phyloP scores from a whole-genome alignment of 1,284 basidiomycete genomes.

The Ceratobasidium sp. region DNA sequence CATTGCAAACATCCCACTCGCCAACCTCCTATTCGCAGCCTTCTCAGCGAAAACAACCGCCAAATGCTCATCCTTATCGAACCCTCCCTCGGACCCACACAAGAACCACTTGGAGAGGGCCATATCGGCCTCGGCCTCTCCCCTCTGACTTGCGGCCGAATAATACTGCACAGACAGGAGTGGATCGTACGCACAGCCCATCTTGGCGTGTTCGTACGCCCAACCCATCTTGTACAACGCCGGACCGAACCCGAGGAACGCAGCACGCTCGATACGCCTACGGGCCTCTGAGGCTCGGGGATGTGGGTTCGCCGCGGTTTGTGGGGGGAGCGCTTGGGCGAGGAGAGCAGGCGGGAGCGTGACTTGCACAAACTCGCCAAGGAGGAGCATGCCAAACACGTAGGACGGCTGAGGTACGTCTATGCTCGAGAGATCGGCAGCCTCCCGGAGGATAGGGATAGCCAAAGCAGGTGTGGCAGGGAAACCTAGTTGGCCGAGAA shows the following conservation, averaged over 20 bases:
- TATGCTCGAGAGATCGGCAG: slow-evolving; percentile 81
- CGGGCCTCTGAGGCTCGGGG: slow-evolving; percentile 63
- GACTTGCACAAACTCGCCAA: slow-evolving; percentile 79
- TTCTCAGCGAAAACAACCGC: slow-evolving; percentile 94
- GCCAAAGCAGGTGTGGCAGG: slow-evolving; percentile 69
- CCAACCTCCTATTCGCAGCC: slow-evolving; percentile 80
- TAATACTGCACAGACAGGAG: slow-evolving; percentile 94
- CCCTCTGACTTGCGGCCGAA: slow-evolving; percentile 82
- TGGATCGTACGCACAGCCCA: slow-evolving; percentile 90
- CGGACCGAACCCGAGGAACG: slow-evolving; percentile 87
- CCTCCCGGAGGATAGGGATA: slow-evolving; percentile 79
- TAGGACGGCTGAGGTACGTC: slow-evolving; percentile 89
- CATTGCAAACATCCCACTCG: slow-evolving; percentile 93
- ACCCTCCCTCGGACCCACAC: slow-evolving; percentile 81
- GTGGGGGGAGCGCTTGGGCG: slow-evolving; percentile 64
- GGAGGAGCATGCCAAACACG: slow-evolving; percentile 81
- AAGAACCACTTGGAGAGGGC: slow-evolving; percentile 96
- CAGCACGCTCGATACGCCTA: slow-evolving; percentile 81
- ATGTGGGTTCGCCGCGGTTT: slow-evolving; percentile 56
- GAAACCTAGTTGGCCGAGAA: slow-evolving; percentile 87
- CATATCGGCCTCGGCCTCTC: slow-evolving; percentile 95
- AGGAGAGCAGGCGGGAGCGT: slow-evolving; percentile 69
- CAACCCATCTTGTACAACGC: slow-evolving; percentile 96
- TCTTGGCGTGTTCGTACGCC: slow-evolving; percentile 90
- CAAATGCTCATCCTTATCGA: slow-evolving; percentile 90